These are phyloP conservation scores for Sporothrix humicola DNA, from an alignment of 2,329 filamentous ascomycete species.

Conservation along the genomic window DNA sequence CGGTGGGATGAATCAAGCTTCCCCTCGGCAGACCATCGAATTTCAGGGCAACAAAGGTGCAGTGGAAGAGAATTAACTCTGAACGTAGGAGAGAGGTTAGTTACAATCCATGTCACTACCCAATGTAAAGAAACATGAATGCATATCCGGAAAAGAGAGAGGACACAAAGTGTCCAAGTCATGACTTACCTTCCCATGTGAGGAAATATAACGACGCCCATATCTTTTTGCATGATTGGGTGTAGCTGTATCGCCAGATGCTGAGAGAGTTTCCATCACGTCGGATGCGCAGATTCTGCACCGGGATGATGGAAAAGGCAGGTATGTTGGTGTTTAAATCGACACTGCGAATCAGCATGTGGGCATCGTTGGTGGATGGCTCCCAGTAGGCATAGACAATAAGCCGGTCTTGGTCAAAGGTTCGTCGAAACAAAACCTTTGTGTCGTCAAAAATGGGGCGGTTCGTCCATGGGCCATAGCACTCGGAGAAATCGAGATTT, in stretches of 20 bases:
- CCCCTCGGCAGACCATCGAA: slow-evolving; percentile 53
- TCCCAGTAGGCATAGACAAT: slow-evolving; percentile 60
- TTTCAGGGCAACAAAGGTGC: slow-evolving; percentile 63
- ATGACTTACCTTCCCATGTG: slow-evolving; percentile 62
- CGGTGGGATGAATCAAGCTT: slow-evolving; percentile 49
- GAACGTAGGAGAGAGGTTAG: slow-evolving; percentile 21
- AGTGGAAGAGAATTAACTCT: slow-evolving; percentile 67
- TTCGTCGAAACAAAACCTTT: slow-evolving; percentile 62
- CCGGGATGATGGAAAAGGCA: slow-evolving; percentile 58
- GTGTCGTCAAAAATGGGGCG: slow-evolving; percentile 54
- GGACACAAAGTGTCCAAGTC: too few relatives aligned
- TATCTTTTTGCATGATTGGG: slow-evolving; percentile 51
- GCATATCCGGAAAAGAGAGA: not conserved
- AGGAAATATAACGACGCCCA: slow-evolving; percentile 64
- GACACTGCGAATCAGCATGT: slow-evolving; percentile 54
- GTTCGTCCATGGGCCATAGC: slow-evolving; percentile 54
- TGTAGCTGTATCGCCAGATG: slow-evolving; percentile 58
- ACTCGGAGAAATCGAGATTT: slow-evolving; percentile 50
- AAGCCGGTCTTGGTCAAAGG: slow-evolving; percentile 61
- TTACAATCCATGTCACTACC: not conserved
- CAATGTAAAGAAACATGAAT: too few relatives aligned
- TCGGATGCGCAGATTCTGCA: slow-evolving; percentile 60
- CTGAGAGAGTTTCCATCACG: slow-evolving; percentile 57
- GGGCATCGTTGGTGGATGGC: slow-evolving; percentile 51
- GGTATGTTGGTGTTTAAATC: slow-evolving; percentile 48